Base-by-base conservation (phyloP, 495 filamentous ascomycete genomes). In the Aspergillus hancockii region DNA sequence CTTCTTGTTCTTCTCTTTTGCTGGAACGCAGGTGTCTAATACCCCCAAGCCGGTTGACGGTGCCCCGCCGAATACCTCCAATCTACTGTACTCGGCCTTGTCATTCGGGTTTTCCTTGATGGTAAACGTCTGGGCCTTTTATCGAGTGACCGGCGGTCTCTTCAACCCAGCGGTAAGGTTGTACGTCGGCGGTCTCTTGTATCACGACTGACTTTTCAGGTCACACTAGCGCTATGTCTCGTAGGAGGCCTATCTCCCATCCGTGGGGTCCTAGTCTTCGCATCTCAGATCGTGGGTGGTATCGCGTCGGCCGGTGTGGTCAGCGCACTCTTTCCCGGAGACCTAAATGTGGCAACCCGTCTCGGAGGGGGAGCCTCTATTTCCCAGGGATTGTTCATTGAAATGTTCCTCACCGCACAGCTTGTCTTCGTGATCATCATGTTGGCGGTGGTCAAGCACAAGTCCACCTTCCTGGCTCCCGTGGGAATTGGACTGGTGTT, bases 91-190 rank as follows among this genome's bases (percentile, higher is more conserved):
- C 69, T 88, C 93, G 49, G 70, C 88, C 0, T 69, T 92, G 12
- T 76, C 76, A 14, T 95, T 94, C 62, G 91, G 90, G 0, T 84
- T 92, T 65, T 85, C 87, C 10, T 77, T 95, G 55, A 84, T 83
- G 10, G 88, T 90, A 67, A 94, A 93, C 64, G 89, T 89, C 1
- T 96, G 89, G 90, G 83, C 90, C 0, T 95, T 93, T 77, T 94
- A 89, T 71, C 84, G 90, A 10, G 83, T 94, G 32, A 87, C 81
- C 3, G 91, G 91, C 9, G 90, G 90, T 10, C 70, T 92, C 3
- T 95, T 94, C 72, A 93, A 95, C 63, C 91, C 92, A 0, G 88
- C 85, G 40, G 88, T 85, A 71, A 66, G 75, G 19, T 19, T 40
- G n/a, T 64, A 22, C 40, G 30, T 49, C 55, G 36, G 23, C 40